Evolutionary conservation across 2,329 filamentous ascomycete genomes (phyloP).

Genomic region (Fusarium tanahbumbuense): DNA sequence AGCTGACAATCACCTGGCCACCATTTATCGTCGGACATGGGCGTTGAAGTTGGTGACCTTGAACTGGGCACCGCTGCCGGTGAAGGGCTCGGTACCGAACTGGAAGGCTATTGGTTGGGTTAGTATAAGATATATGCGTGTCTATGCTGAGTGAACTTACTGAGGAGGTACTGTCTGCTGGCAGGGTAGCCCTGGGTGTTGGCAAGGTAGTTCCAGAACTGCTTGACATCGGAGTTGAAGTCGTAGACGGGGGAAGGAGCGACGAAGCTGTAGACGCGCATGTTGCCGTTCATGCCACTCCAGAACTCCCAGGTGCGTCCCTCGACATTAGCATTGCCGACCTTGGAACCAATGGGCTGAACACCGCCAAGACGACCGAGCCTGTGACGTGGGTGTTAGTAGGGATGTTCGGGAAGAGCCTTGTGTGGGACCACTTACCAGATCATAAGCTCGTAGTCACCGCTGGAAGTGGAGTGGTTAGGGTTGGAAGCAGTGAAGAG

Average conservation of each 20-base stretch:
- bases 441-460: conserved; percentile 25
- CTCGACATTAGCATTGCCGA: conserved; percentile 10
- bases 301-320: conserved; percentile 20
- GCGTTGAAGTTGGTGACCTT: conserved; percentile 25
- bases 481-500: conserved; percentile 20
- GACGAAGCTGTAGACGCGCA: conserved; percentile 24
- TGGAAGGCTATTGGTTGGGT: conserved; percentile 4
- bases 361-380: conserved; percentile 6
- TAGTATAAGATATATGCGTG: neutral
- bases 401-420: neutral
- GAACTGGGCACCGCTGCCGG: conserved; percentile 7
- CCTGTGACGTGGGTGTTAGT: neutral
- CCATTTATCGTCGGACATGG: neutral
- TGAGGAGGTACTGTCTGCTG: conserved; percentile 17
- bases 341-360: conserved; percentile 14
- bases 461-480: conserved; percentile 10
- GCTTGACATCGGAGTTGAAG: conserved; percentile 29
- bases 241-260: conserved; percentile 1
- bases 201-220: conserved; percentile 26
- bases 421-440: neutral
- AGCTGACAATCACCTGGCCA: neutral
- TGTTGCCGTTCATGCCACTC: conserved; percentile 17
- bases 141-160: neutral
- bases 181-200: conserved; percentile 10
- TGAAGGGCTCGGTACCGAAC: conserved; percentile 21